A percentile compares a stretch with the other conserved stretches of the same genome.
phyloP scores from a whole-genome alignment of 208 protist species.

The Acanthamoeba polyphaga region DNA sequence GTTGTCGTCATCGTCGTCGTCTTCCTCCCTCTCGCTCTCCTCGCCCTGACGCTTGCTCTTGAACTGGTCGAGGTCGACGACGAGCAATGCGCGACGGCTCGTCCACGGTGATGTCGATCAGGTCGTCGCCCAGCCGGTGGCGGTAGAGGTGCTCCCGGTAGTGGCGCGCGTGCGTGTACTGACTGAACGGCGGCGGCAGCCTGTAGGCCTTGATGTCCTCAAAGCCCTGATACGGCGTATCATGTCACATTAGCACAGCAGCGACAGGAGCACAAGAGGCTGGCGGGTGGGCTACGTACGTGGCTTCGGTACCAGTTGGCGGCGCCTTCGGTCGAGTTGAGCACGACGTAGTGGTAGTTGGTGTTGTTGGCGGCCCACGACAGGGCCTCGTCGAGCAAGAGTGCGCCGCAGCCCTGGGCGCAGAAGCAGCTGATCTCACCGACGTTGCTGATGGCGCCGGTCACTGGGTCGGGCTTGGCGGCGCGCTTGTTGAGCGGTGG shows the following conservation, averaged over 20 bases:
- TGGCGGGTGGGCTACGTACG: background rate
- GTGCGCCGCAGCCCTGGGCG: constrained; percentile 23
- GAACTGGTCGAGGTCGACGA: constrained; percentile 52
- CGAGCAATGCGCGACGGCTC: constrained; percentile 29
- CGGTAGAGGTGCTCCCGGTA: constrained; percentile 35
- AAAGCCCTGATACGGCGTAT: background rate
- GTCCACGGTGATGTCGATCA: constrained; percentile 28
- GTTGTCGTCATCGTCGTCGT: background rate
- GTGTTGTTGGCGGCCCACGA: constrained; percentile 53
- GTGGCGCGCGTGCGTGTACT: background rate
- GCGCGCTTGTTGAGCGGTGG: background rate
- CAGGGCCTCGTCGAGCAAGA: constrained; percentile 36
- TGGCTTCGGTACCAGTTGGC: constrained; percentile 47
- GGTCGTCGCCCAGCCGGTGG: constrained; percentile 24
- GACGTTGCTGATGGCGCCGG: background rate
- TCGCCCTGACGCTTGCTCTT: constrained; percentile 46
- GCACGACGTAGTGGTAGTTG: constrained; percentile 2
- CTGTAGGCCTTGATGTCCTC: constrained; percentile 44
- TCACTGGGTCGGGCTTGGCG: constrained; percentile 36
- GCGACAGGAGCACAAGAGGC: background rate
- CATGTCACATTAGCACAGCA: background rate
- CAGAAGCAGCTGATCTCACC: constrained; percentile 68
- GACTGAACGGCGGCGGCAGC: constrained; percentile 40
- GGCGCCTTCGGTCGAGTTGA: constrained; percentile 52
- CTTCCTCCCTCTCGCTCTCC: constrained; percentile 38